Conservation (phyloP, 495 filamentous ascomycete genomes). For the Chlorociboria aeruginascens region DNA sequence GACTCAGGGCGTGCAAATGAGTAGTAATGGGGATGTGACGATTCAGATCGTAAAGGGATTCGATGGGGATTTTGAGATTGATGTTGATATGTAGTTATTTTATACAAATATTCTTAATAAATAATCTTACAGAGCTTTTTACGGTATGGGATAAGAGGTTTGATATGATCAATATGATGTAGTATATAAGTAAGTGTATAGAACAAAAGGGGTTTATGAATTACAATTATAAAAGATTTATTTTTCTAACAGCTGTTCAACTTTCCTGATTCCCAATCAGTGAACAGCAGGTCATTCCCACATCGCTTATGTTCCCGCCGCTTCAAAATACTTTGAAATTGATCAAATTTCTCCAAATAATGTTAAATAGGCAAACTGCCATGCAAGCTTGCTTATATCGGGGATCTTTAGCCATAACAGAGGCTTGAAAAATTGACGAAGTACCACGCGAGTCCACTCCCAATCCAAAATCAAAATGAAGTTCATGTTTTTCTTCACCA, state of each 20-base stretch:
- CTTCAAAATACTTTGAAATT: conserved; percentile 10
- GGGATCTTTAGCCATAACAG: conserved; percentile 17
- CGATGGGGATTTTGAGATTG: conserved; percentile 1
- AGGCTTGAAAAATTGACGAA: conserved; percentile 19
- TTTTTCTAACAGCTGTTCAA: conserved; percentile 15
- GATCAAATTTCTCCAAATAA: conserved; percentile 6
- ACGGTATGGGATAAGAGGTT: too few species aligned
- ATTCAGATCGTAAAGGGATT: conserved; percentile 5
- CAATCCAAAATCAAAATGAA: conserved; percentile 21
- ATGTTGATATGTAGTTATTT: not conserved
- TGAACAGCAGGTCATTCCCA: conserved; percentile 14
- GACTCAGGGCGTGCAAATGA: not conserved
- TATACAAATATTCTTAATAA: too few species aligned
- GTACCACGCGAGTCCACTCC: conserved; percentile 23
- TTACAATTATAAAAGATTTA: too few species aligned
- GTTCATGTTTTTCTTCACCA: conserved; percentile 19
- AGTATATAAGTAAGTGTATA: too few species aligned
- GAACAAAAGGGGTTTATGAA: too few species aligned
- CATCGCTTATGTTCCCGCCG: conserved; percentile 12
- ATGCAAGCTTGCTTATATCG: conserved; percentile 1
- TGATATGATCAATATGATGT: too few species aligned
- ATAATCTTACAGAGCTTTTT: too few species aligned
- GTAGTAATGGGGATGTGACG: conserved; percentile 1
- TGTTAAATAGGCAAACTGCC: not conserved
- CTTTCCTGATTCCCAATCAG: conserved; percentile 17